phyloP scores from a whole-genome alignment of 2,329 filamentous ascomycete genomes.

The Paecilomyces sp. region DNA sequence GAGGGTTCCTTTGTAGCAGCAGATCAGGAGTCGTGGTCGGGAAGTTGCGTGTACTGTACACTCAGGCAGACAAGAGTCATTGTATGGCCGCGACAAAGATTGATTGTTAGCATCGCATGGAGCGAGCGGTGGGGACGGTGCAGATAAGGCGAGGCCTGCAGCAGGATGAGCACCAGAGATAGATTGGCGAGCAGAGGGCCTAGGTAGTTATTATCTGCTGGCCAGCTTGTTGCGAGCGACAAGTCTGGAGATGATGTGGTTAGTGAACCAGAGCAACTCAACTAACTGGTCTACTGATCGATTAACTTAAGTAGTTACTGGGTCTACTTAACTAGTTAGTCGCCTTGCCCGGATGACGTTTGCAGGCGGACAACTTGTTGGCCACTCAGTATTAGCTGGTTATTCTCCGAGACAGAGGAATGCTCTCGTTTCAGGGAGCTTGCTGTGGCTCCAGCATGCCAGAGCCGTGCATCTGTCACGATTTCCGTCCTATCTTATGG shows the following conservation, averaged over 20 bases:
- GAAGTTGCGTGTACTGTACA: not conserved
- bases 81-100: slow-evolving; percentile 15
- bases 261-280: not conserved
- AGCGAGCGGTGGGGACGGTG: not conserved
- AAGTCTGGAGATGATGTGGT: slow-evolving; percentile 1
- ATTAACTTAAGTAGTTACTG: too few relatives aligned
- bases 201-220: not conserved
- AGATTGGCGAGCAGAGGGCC: not conserved
- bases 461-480: not conserved
- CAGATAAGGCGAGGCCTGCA: not conserved
- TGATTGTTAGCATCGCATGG: not conserved
- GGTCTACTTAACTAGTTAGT: too few relatives aligned
- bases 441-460: not conserved
- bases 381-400: not conserved
- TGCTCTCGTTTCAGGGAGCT: not conserved
- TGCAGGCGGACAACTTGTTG: slow-evolving; percentile 1
- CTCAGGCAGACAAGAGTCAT: slow-evolving; percentile 7
- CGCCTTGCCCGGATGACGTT: slow-evolving; percentile 8
- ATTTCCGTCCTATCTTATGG: not conserved
- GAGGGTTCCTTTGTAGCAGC: not conserved
- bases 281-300: too few relatives aligned
- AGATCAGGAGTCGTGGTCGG: not conserved
- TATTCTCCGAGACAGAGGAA: not conserved
- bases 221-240: not conserved
- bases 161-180: not conserved